Conservation (phyloP, 257 asterid species). For the Solanum pennellii region DNA sequence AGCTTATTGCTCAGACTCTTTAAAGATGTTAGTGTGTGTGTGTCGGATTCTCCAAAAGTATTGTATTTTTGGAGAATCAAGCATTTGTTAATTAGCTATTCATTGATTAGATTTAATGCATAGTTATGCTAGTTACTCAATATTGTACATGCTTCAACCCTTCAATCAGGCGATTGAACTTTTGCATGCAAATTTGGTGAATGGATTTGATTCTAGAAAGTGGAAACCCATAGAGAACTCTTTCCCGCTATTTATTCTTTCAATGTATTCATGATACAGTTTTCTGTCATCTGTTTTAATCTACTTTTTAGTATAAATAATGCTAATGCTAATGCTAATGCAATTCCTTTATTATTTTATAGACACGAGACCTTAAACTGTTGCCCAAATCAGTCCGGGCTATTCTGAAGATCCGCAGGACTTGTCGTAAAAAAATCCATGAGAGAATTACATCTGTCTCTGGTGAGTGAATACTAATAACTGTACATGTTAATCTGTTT, state of each 20-base stretch:
- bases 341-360: conserved; percentile 1
- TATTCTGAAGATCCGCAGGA: conserved; percentile 48
- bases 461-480: conserved; percentile 21
- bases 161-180: not conserved
- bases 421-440: conserved; percentile 70
- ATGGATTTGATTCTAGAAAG: not conserved
- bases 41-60: not conserved
- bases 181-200: not conserved
- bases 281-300: not conserved
- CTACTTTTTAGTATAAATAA: not conserved
- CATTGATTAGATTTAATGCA: not conserved
- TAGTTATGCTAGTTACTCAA: not conserved
- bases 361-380: conserved; percentile 78
- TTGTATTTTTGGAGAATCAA: not conserved
- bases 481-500: not conserved
- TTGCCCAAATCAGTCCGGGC: conserved; percentile 45
- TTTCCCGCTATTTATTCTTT: not conserved
- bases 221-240: not conserved
- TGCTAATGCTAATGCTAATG: not conserved
- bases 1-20: not conserved
- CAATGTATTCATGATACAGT: not conserved
- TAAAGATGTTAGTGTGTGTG: not conserved
- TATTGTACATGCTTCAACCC: not conserved
- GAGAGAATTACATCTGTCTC: conserved; percentile 67
- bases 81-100: not conserved